Conservation (phyloP, 805 yeast species). For the Kazachstania taianensis region DNA sequence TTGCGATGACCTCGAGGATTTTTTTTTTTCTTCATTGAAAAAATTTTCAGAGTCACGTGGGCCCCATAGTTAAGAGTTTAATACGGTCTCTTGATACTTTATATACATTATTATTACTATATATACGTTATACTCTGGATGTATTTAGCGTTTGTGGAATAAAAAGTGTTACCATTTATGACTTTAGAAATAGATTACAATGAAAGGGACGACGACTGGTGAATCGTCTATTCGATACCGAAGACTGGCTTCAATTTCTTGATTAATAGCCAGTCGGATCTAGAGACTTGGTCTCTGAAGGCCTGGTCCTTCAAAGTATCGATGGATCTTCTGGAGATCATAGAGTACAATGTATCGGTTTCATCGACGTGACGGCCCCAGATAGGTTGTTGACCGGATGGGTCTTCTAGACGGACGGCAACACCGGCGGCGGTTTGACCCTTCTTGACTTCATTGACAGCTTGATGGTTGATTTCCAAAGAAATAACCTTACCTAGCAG, state of each 20-base stretch:
- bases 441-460: conserved; percentile 70
- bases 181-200: no score
- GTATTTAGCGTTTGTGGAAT: no score
- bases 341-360: conserved; percentile 80
- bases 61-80: no score
- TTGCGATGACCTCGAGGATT: not conserved
- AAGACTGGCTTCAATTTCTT: conserved; percentile 81
- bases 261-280: conserved; percentile 92
- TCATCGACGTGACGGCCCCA: conserved; percentile 99
- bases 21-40: not conserved
- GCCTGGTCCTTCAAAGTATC: conserved; percentile 98
- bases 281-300: conserved; percentile 84
- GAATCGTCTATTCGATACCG: conserved; percentile 64
- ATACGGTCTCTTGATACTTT: no score
- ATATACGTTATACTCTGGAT: no score
- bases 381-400: conserved; percentile 85
- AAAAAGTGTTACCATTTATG: no score
- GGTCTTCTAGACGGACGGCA: conserved; percentile 92
- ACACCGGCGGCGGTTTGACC: conserved; percentile 97
- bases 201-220: no score
- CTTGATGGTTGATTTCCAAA: conserved; percentile 91
- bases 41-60: no score
- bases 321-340: conserved; percentile 79
- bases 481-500: conserved; percentile 79
- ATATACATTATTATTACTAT: no score